Conservation (phyloP, 495 filamentous ascomycete species). For the Stereocaulon alpinum region DNA sequence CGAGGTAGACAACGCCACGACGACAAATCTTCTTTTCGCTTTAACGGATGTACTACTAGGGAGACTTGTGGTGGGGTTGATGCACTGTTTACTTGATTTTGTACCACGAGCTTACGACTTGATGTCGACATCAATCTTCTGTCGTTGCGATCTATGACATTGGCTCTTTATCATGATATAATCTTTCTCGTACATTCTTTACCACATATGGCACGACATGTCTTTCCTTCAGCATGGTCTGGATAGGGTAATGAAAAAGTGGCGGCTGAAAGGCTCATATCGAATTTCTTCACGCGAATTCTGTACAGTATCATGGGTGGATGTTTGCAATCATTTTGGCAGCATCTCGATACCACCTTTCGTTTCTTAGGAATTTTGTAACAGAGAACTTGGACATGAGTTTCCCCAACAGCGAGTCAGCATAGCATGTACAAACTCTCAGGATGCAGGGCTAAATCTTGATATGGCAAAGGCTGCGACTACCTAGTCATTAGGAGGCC, state of each 20-base stretch:
- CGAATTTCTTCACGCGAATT: neutral
- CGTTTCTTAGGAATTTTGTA: neutral
- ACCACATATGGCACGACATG: neutral
- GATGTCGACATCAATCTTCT: constrained; percentile 1
- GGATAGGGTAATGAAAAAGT: neutral
- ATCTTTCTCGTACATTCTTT: neutral
- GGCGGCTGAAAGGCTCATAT: neutral
- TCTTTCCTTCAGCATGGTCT: neutral
- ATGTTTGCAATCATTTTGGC: neutral
- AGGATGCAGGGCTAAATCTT: neutral
- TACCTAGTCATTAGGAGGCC: neutral
- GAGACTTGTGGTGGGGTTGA: neutral
- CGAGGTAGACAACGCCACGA: constrained; percentile 11
- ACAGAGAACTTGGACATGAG: neutral
- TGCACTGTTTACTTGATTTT: neutral
- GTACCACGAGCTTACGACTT: constrained; percentile 4
- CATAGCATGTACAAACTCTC: too few species aligned
- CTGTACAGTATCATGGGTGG: neutral
- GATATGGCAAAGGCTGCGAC: neutral
- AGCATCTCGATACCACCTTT: neutral
- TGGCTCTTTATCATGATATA: neutral
- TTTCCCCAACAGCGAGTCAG: neutral
- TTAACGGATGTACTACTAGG: neutral
- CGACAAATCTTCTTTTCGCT: neutral
- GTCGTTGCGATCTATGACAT: neutral